These are phyloP conservation scores for Adansonia digitata DNA, from an alignment of 345 rosid species.

Conservation along the genomic window DNA sequence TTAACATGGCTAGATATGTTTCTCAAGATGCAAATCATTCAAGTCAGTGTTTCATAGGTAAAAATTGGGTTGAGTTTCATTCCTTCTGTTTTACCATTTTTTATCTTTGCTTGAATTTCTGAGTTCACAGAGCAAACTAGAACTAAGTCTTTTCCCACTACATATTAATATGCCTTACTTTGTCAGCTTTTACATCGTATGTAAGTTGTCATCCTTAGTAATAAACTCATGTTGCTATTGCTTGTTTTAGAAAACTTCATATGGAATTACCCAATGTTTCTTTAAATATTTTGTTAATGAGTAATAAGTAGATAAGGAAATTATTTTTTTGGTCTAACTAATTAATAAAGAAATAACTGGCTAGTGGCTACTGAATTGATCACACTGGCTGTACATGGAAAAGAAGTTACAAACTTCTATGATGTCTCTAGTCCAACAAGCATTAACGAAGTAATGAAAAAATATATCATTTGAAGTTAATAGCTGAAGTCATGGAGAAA, in stretches of 20 bases:
- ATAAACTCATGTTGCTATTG: not conserved
- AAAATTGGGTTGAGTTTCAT: not conserved
- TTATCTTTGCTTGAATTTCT: not conserved
- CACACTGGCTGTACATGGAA: not conserved
- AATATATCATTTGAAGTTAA: not conserved
- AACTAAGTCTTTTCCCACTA: not conserved
- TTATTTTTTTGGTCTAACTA: not conserved
- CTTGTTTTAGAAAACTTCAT: not conserved
- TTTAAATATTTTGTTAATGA: not conserved
- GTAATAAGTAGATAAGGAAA: not conserved
- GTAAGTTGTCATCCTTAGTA: not conserved
- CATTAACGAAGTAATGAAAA: not conserved
- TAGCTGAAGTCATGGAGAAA: not conserved
- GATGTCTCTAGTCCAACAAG: not conserved
- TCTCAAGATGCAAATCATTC: constrained; percentile 36
- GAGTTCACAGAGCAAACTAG: not conserved
- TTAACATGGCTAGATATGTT: constrained; percentile 39
- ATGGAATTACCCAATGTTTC: not conserved
- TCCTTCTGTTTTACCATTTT: not conserved
- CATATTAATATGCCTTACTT: not conserved
- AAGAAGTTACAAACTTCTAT: not conserved
- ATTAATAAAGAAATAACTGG: not conserved
- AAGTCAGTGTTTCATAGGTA: constrained; percentile 58
- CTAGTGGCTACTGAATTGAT: not conserved
- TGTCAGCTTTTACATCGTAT: not conserved